Base-by-base conservation (phyloP, 345 rosid genomes). In the Moringa oleifera region DNA sequence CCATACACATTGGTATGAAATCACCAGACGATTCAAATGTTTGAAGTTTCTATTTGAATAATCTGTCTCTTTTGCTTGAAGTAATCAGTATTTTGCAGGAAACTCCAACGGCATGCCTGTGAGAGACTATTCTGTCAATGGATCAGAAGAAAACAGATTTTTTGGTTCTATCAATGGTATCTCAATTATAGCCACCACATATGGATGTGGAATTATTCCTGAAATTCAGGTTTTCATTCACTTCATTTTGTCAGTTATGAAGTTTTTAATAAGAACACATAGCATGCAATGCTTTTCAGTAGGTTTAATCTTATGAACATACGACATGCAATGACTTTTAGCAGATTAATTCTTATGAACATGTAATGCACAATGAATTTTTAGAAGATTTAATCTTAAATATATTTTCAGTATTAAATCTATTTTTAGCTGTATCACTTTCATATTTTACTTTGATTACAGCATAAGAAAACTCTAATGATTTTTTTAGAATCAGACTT, bases 161-260 rank as follows among this genome's bases (percentile, higher is more conserved):
- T 68, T 77, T 0, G 79, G 83, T 12, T 71, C 77, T n/a, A 60
- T 79, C 37, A 81, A 81, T 54, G 88, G 73, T 18, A 72, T 83
- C 53, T 75, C 81, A 11, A 77, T 83, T 68, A 79, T 83, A 4
- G 68, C 79, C 20, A 83, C 85, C 25, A 72, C 83, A 4, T 83
- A 71, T 61, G 88, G 73, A 0, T 62, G 81, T 47, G 91, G 83
- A 53, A 85, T 85, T 16, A 79, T 85, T 23, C 88, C 88, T 6
- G 91, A 85, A 68, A 85, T 83, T 47, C 91, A 85, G 84, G 83
- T 78, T 41, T 51, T 28, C n/a, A 23, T 58, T 23, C 17, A 6
- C 16, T 28, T 53, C 58, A 31, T 22, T 16, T 15, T 19, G 36
- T n/a, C n/a, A n/a, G n/a, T n/a, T n/a, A n/a, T n/a, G n/a, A n/a